Evolutionary conservation across 2,329 filamentous ascomycete genomes (phyloP).

Genomic region (Microdochium nivale): DNA sequence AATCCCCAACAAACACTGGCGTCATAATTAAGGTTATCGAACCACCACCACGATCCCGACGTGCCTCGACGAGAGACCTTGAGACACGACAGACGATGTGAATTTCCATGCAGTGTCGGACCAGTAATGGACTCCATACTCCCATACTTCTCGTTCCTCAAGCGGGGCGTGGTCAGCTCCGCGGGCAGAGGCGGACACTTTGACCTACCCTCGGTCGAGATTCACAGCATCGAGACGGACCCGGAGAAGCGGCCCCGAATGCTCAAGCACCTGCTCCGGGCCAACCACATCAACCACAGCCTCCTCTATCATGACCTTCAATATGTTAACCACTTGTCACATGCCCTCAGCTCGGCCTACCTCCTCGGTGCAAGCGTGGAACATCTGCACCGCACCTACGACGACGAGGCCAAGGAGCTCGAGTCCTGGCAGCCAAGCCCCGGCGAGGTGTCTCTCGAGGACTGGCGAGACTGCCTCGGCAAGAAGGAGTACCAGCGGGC

Average conservation of each 20-base stretch:
- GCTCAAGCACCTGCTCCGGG: constrained; percentile 81
- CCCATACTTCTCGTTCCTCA: constrained; percentile 31
- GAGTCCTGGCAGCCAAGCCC: constrained; percentile 81
- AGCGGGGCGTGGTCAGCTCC: constrained; percentile 22
- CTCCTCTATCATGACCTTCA: constrained; percentile 68
- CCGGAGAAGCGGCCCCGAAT: constrained; percentile 72
- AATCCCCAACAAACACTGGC: neutral
- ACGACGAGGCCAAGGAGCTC: constrained; percentile 60
- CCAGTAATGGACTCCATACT: constrained; percentile 29
- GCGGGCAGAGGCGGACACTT: constrained; percentile 27
- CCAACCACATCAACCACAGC: constrained; percentile 85
- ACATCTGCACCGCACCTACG: constrained; percentile 75
- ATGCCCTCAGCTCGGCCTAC: constrained; percentile 79
- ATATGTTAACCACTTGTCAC: constrained; percentile 77
- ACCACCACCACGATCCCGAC: neutral
- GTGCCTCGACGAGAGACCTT: constrained; percentile 43
- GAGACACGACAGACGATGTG: constrained; percentile 57
- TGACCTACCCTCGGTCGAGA: constrained; percentile 57
- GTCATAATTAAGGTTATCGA: neutral
- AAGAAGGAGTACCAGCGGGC: constrained; percentile 77
- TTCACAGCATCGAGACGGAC: constrained; percentile 72
- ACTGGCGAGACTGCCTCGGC: constrained; percentile 83
- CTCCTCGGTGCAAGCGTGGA: constrained; percentile 67
- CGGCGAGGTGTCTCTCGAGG: constrained; percentile 69
- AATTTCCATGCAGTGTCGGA: constrained; percentile 55